Percentiles rank a stretch among this genome's conserved stretches.
These are phyloP conservation scores for Rosa rugosa DNA, from an alignment of 306 rosid genomes.

Conservation along the genomic window DNA sequence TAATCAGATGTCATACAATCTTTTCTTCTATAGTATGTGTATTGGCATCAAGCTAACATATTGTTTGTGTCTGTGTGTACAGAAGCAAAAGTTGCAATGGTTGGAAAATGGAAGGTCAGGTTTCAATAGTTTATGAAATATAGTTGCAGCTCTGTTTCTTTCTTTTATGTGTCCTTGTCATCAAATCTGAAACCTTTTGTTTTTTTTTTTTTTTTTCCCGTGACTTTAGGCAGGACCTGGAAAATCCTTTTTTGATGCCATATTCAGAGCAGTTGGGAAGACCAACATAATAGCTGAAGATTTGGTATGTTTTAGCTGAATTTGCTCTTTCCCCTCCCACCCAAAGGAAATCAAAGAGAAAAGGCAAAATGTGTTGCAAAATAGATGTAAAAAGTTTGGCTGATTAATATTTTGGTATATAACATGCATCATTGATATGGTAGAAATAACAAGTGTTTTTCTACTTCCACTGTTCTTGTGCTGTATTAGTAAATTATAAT, in stretches of 20 bases:
- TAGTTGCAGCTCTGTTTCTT: constrained; percentile 17
- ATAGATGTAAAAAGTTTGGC: background rate
- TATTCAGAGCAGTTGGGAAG: constrained; percentile 71
- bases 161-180: constrained; percentile 24
- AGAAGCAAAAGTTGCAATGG: constrained; percentile 88
- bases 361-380: background rate
- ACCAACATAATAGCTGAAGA: constrained; percentile 87
- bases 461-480: background rate
- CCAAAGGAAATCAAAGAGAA: background rate
- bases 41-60: constrained; percentile 31
- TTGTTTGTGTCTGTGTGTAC: constrained; percentile 42
- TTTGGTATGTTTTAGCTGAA: constrained; percentile 55
- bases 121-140: constrained; percentile 24
- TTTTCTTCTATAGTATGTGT: constrained; percentile 14
- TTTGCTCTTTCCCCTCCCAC: background rate
- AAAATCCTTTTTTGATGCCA: constrained; percentile 71
- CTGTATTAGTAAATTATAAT: background rate
- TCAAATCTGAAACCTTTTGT: constrained; percentile 17
- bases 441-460: background rate
- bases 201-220: constrained; percentile 22
- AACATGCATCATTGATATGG: background rate
- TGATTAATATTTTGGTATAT: background rate
- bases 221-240: constrained; percentile 90
- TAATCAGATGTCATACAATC: constrained; percentile 21
- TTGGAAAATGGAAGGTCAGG: constrained; percentile 92